Evolutionary conservation across 2,329 filamentous ascomycete genomes (phyloP), one percentile per base, ranked within the genome.

Genomic region (Neopestalotiopsis sp.): DNA sequence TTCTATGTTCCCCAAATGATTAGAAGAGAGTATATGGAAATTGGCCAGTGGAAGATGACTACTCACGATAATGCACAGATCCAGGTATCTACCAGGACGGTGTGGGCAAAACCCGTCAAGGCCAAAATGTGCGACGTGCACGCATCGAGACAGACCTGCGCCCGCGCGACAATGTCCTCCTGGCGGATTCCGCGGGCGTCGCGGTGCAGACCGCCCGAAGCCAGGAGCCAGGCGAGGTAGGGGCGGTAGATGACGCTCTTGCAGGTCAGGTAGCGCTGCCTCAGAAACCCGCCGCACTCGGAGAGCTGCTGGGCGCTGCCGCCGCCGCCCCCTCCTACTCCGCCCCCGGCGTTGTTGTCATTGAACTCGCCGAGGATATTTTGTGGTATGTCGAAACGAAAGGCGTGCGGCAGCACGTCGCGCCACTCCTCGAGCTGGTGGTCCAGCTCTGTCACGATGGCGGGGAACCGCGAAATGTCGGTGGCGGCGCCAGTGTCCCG

Each of bases 11-110:
- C 3, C 10, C 10, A 7, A 38, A 38, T 7, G 10, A 38, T 38
- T 38, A 38, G 24, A 28, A 28, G 2, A 28, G 24, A 28, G 24
- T 38, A 10, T 2, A 38, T 38, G 34, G 4, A 1, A 38, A 9
- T 12, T 3, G 63, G 5, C 3, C 42, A 65, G 13, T 4, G 12
- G 4, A 30, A 24, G 14, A 28, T 4, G 4, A 3, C 3, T 1
- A 79, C 83, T 74, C 76, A 86, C 84, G 84, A 86, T 0, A 88
- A 72, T 0, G 84, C 85, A 60, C 85, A 88, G 28, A 87, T 87
- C 85, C 85, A 88, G 0, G 84, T 86, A 71, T 88, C 85, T 1
- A 87, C 81, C 42, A 88, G 74, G 0, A 87, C 80, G 0, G 85
- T 88, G 62, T 88, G 85, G 0, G 82, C 78, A 67, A 85, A 86